These are phyloP conservation scores for Hura crepitans DNA, from an alignment of 441 rosid genomes.

Conservation along the genomic window DNA sequence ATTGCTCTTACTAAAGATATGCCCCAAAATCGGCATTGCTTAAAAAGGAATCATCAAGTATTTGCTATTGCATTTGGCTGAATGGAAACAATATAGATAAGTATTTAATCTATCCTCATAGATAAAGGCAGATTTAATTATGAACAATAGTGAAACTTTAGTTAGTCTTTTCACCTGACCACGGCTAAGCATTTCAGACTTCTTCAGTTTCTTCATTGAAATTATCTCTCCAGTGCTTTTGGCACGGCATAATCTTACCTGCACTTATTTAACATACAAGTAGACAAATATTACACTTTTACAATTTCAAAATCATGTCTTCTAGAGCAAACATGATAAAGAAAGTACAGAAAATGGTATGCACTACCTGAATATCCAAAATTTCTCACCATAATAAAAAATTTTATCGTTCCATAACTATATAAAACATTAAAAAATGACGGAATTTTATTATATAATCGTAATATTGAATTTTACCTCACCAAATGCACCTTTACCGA, in stretches of 20 bases:
- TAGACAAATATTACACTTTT: too few species aligned
- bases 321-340: too few species aligned
- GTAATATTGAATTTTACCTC: conserved; percentile 45
- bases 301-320: too few species aligned
- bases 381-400: neutral
- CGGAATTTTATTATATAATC: neutral
- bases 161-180: conserved; percentile 59
- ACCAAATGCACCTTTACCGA: conserved; percentile 94
- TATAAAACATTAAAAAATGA: neutral
- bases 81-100: neutral
- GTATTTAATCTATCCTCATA: neutral
- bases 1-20: neutral
- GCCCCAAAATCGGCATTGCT: neutral
- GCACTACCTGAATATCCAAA: neutral
- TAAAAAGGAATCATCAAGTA: neutral
- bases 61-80: neutral
- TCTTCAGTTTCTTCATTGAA: conserved; percentile 90
- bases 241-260: conserved; percentile 83
- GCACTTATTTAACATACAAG: conserved; percentile 22
- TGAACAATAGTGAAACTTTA: conserved; percentile 10
- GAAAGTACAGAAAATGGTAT: neutral
- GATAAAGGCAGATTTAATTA: neutral
- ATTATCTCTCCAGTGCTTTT: conserved; percentile 75
- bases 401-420: neutral
- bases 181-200: conserved; percentile 95